Base-by-base conservation (phyloP, 1,284 basidiomycete genomes). In the Ganoderma sp. region DNA sequence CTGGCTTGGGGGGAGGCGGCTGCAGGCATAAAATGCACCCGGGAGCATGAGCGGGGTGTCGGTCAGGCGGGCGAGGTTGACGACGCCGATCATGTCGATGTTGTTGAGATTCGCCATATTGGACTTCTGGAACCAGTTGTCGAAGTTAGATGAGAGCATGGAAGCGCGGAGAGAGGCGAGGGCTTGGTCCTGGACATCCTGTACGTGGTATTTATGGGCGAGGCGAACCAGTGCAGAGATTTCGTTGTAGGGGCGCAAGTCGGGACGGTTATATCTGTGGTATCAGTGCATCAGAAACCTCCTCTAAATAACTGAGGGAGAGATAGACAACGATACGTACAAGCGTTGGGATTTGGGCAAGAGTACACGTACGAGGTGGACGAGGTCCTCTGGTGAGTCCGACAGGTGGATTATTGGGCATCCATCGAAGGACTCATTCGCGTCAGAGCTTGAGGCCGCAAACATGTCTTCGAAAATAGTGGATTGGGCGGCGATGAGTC, bases 401-500 rank as follows among this genome's bases (percentile, higher is more conserved):
- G 67, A 62, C 0, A 73, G 56, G 7, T 65, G 59, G 3, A 76
- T 66, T 1, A 70, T n/a, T 3, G 66, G 65, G 43, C 72, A 74
- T 17, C 67, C 70, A 3, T 73, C 67, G 17, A 71, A 42, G 0
- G 28, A 58, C 34, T 62, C 57, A 43, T 67, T 61, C 19, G 64
- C 37, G 1, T 41, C 17, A 0, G 75, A 66, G 32, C 59, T 67
- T 14, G 73, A 68, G 1, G 74, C 25, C 4, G 64, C 41, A 25
- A 76, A 73, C 56, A 76, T 58, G 43, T 72, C 71, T 0, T 56
- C 42, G 25, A 75, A 75, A 1, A 75, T 63, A 2, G 59, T 17
- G 1, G 74, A 76, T 1, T 74, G 69, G 2, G 32, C 43, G 0
- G 73, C 71, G 7, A 76, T 69, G 9, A 75, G 17, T 2, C 68